A percentile compares a stretch with the other conserved stretches of the same genome.
phyloP scores from a whole-genome alignment of 1,284 basidiomycete species.

The Cryptococcus sp. region DNA sequence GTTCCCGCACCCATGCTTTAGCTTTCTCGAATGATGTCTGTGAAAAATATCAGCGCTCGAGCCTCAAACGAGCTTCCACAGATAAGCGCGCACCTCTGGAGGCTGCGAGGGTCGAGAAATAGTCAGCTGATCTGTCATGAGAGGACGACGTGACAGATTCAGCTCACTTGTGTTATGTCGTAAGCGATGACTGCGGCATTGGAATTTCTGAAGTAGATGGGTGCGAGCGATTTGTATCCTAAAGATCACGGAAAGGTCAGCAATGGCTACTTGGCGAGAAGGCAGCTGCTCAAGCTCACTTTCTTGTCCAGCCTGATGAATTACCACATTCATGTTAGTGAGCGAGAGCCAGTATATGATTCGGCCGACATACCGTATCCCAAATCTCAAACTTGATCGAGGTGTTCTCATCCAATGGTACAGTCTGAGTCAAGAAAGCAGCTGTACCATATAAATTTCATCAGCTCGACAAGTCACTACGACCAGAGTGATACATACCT shows the following conservation, averaged over 20 bases:
- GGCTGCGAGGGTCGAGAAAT: constrained; percentile 24
- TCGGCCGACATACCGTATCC: constrained; percentile 57
- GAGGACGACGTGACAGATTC: background rate
- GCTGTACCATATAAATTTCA: constrained; percentile 57
- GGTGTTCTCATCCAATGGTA: constrained; percentile 82
- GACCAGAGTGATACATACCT: constrained; percentile 16
- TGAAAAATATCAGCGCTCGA: background rate
- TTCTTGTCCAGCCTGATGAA: constrained; percentile 52
- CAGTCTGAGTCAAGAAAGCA: constrained; percentile 94
- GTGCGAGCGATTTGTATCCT: constrained; percentile 61
- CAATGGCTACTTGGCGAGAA: constrained; percentile 9
- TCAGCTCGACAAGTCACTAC: constrained; percentile 7
- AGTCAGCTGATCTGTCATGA: constrained; percentile 14
- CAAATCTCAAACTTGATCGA: constrained; percentile 98
- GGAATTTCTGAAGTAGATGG: constrained; percentile 98
- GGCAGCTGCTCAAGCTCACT: constrained; percentile 35
- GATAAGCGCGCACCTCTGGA: constrained; percentile 28
- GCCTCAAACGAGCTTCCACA: background rate
- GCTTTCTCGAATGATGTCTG: constrained; percentile 84
- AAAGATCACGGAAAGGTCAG: background rate
- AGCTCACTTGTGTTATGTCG: constrained; percentile 76
- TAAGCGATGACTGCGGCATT: constrained; percentile 98
- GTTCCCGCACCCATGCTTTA: constrained; percentile 92
- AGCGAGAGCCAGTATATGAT: too few species aligned
- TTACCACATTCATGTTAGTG: background rate